Conservation (phyloP, 331 rosid genomes). For the Arachis monticola region DNA sequence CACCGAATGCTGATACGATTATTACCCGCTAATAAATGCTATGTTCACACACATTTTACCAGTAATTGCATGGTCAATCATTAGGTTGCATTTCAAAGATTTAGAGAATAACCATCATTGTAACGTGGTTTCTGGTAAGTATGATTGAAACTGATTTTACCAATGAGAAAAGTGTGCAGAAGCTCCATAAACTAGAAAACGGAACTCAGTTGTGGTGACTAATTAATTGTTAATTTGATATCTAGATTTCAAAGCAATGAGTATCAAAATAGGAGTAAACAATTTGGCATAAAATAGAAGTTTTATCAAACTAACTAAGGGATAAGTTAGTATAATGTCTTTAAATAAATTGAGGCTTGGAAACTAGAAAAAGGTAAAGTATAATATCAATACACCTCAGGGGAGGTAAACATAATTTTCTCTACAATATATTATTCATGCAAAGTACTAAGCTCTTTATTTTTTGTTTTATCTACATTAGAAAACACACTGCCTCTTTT, state of each 20-base stretch:
- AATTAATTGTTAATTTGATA: no score
- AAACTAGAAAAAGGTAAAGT: no score
- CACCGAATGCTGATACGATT: conserved; percentile 5
- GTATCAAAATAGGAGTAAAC: no score
- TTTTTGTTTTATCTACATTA: background rate
- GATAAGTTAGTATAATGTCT: no score
- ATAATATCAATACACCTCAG: no score
- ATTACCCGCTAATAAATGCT: conserved; percentile 7
- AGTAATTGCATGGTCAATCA: background rate
- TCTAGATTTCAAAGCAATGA: no score
- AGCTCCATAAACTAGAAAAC: background rate
- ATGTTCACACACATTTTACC: conserved; percentile 13
- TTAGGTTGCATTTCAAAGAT: conserved; percentile 1
- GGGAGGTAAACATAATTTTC: no score
- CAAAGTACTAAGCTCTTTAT: conserved; percentile 2
- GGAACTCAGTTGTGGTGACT: background rate
- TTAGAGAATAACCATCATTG: conserved; percentile 5
- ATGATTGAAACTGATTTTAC: conserved; percentile 1
- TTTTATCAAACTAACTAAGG: no score
- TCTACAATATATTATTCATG: background rate
- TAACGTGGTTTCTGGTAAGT: background rate
- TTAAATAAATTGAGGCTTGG: no score
- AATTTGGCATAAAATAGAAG: no score
- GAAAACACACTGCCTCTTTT: background rate
- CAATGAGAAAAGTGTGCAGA: background rate